phyloP scores from a whole-genome alignment of 1,139 yeast species.

The Scheffersomyces segobiensis region DNA sequence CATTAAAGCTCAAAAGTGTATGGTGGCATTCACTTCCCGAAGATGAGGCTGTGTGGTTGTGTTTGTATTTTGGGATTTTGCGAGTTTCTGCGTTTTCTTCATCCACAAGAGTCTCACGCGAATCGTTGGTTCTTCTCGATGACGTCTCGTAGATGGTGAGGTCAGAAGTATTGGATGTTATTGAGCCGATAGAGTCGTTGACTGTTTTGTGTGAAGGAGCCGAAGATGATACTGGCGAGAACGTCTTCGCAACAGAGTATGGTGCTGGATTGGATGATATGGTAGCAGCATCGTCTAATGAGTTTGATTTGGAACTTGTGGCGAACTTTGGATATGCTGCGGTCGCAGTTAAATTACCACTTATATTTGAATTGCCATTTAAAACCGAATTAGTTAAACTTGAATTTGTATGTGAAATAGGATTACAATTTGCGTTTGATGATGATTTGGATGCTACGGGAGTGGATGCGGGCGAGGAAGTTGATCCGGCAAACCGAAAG shows the following conservation, averaged over 20 bases:
- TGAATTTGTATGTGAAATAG: neutral
- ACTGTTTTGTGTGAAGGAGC: conserved; percentile 6
- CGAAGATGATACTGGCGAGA: neutral
- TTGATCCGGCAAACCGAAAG: neutral
- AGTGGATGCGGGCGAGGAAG: neutral
- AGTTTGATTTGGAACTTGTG: neutral
- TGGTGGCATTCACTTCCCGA: conserved; percentile 5
- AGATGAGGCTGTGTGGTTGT: conserved; percentile 7
- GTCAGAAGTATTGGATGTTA: conserved; percentile 19
- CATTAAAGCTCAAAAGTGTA: conserved; percentile 4
- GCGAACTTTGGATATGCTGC: no score
- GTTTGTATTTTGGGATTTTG: neutral
- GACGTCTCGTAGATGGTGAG: conserved; percentile 11
- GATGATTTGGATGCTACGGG: neutral
- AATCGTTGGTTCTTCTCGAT: neutral
- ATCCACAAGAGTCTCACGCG: neutral
- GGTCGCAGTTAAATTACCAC: no score
- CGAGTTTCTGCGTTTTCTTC: conserved; percentile 1
- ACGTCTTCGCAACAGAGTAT: neutral
- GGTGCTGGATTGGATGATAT: neutral
- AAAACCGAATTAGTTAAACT: neutral
- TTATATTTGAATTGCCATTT: neutral
- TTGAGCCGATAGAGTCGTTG: conserved; percentile 17
- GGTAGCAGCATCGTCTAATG: neutral
- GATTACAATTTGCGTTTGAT: neutral